phyloP scores from a whole-genome alignment of 2,329 filamentous ascomycete genomes.

The Penicillium sp. region DNA sequence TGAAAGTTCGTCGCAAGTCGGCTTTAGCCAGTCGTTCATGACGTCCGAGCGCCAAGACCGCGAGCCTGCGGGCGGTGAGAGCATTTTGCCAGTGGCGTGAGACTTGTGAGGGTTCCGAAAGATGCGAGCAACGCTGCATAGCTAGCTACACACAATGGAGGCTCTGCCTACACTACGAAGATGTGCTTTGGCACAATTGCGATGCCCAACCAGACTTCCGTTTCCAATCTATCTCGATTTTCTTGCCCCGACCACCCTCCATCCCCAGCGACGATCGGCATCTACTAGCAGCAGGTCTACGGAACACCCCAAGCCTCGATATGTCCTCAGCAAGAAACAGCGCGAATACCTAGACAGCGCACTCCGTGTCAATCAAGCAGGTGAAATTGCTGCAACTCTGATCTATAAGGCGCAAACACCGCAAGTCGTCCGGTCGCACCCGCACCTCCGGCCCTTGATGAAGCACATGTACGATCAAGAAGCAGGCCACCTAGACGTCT shows the following conservation, averaged over 20 bases:
- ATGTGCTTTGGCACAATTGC: constrained; percentile 19
- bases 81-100: constrained; percentile 1
- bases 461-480: constrained; percentile 98
- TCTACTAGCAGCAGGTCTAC: constrained; percentile 32
- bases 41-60: constrained; percentile 36
- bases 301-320: constrained; percentile 36
- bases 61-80: constrained; percentile 34
- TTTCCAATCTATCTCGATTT: constrained; percentile 40
- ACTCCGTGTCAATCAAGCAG: constrained; percentile 94
- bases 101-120: neutral
- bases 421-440: constrained; percentile 74
- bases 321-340: constrained; percentile 69
- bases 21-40: constrained; percentile 31
- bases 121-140: neutral
- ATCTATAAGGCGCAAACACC: constrained; percentile 92
- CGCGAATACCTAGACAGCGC: constrained; percentile 75
- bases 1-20: constrained; percentile 24
- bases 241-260: constrained; percentile 35
- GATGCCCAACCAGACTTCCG: constrained; percentile 11
- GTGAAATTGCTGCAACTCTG: constrained; percentile 91
- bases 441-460: constrained; percentile 88
- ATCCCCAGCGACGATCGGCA: constrained; percentile 30
- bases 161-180: constrained; percentile 27
- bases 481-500: constrained; percentile 79
- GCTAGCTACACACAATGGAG: constrained; percentile 25